These are phyloP conservation scores for Cadophora sp. DNA, from an alignment of 2,329 filamentous ascomycete species.

Conservation along the genomic window DNA sequence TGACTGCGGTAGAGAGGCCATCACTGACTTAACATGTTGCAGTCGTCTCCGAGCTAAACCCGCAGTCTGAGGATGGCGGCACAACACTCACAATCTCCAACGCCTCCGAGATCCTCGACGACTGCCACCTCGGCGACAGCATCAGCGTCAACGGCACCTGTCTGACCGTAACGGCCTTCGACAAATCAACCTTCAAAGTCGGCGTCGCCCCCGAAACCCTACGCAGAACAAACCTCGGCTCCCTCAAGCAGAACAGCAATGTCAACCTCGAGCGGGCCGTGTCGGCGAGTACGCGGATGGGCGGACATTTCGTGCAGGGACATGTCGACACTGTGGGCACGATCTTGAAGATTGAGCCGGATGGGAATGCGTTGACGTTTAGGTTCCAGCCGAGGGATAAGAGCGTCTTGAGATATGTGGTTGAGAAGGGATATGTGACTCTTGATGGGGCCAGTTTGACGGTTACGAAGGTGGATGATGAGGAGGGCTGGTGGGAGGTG, in stretches of 20 bases:
- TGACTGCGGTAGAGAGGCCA: background rate
- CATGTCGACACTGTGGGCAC: conserved; percentile 91
- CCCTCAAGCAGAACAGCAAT: conserved; percentile 65
- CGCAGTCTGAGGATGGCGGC: conserved; percentile 82
- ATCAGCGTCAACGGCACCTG: conserved; percentile 97
- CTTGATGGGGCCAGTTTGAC: conserved; percentile 96
- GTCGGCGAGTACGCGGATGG: conserved; percentile 90
- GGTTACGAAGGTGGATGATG: conserved; percentile 84
- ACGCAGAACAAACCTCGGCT: conserved; percentile 92
- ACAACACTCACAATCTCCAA: conserved; percentile 89
- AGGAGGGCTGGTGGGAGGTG: conserved; percentile 85
- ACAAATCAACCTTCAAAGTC: conserved; percentile 75
- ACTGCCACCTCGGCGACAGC: conserved; percentile 88
- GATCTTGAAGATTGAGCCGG: conserved; percentile 74
- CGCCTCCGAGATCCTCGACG: conserved; percentile 73
- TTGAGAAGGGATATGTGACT: conserved; percentile 95
- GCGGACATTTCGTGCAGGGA: conserved; percentile 96
- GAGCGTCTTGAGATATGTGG: conserved; percentile 81
- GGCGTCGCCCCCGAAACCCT: conserved; percentile 96
- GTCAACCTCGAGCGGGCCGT: conserved; percentile 97
- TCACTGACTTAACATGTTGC: conserved; percentile 25
- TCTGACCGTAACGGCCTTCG: conserved; percentile 85
- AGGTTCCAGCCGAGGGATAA: conserved; percentile 76
- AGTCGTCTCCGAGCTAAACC: conserved; percentile 85
- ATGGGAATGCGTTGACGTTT: conserved; percentile 91